A percentile compares a stretch with the other conserved stretches of the same genome.
phyloP scores from a whole-genome alignment of 306 rosid species.

The Clitoria ternatea region DNA sequence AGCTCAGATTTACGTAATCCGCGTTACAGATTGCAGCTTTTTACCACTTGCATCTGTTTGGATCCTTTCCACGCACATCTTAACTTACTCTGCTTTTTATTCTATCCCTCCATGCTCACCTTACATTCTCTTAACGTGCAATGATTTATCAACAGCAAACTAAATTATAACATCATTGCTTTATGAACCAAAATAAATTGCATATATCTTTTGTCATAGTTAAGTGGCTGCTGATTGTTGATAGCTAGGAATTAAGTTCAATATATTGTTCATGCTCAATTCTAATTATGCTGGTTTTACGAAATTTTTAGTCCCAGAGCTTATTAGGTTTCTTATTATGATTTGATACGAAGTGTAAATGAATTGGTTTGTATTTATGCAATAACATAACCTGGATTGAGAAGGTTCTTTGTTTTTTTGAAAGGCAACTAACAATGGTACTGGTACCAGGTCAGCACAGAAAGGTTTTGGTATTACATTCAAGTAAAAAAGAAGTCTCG shows the following conservation, averaged over 20 bases:
- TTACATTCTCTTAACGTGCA: neutral
- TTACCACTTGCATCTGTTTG: neutral
- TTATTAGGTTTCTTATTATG: too few relatives aligned
- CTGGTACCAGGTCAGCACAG: too few relatives aligned
- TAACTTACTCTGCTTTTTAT: neutral
- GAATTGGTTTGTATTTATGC: too few relatives aligned
- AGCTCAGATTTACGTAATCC: constrained; percentile 33
- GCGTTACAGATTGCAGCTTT: constrained; percentile 3
- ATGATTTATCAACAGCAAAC: neutral
- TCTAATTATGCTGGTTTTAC: too few relatives aligned
- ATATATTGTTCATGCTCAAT: too few relatives aligned
- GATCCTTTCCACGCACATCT: neutral
- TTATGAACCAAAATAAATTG: neutral
- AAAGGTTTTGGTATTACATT: too few relatives aligned
- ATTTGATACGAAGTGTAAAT: too few relatives aligned
- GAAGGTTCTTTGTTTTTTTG: too few relatives aligned
- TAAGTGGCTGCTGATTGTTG: neutral
- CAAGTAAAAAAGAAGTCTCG: too few relatives aligned
- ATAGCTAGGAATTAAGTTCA: neutral
- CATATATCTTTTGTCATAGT: neutral
- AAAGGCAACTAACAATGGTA: too few relatives aligned
- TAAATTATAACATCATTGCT: neutral
- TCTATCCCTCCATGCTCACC: neutral
- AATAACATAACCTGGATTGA: too few relatives aligned
- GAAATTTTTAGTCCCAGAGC: too few relatives aligned